A percentile compares a stretch with the other conserved stretches of the same genome.
These are phyloP conservation scores for Brettanomyces bruxellensis DNA, from an alignment of 805 yeast species.

Conservation along the genomic window DNA sequence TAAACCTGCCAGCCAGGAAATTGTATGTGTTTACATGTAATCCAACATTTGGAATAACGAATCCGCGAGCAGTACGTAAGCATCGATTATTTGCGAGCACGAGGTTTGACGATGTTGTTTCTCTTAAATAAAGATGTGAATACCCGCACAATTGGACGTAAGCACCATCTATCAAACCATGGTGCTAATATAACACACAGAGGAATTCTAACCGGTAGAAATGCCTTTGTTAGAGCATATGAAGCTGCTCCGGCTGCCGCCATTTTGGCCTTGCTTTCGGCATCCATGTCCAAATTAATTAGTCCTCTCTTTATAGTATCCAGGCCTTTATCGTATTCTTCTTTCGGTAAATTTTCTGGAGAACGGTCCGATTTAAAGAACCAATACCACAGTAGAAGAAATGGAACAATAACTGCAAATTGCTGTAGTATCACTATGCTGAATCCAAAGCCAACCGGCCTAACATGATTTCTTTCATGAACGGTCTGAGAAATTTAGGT, in stretches of 20 bases:
- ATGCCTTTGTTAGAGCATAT: conserved; percentile 25
- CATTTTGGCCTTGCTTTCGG: conserved; percentile 19
- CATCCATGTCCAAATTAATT: conserved; percentile 15
- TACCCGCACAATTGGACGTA: conserved; percentile 21
- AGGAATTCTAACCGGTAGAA: conserved; percentile 23
- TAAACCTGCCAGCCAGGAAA: too few species aligned
- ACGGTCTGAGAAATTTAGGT: conserved; percentile 24
- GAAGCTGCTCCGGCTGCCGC: conserved; percentile 29
- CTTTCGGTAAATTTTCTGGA: conserved; percentile 40
- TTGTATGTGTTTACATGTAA: too few species aligned
- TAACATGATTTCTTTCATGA: conserved; percentile 20
- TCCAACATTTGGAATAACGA: too few species aligned
- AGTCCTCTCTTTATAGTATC: conserved; percentile 34
- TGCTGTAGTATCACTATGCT: conserved; percentile 45
- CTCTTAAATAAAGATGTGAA: conserved; percentile 11
- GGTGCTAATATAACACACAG: conserved; percentile 24
- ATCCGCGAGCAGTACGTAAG: too few species aligned
- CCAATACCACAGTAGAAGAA: conserved; percentile 40
- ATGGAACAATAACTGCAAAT: conserved; percentile 43
- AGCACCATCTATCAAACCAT: conserved; percentile 24
- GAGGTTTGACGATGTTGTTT: conserved; percentile 1
- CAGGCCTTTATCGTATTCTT: conserved; percentile 38
- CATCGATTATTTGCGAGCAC: neutral
- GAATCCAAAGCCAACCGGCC: conserved; percentile 31
- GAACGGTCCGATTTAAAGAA: conserved; percentile 33